Percentiles rank a stretch among this genome's conserved stretches.
phyloP scores from a whole-genome alignment of 108 stramenopile species.

The Heterococcus sp. region DNA sequence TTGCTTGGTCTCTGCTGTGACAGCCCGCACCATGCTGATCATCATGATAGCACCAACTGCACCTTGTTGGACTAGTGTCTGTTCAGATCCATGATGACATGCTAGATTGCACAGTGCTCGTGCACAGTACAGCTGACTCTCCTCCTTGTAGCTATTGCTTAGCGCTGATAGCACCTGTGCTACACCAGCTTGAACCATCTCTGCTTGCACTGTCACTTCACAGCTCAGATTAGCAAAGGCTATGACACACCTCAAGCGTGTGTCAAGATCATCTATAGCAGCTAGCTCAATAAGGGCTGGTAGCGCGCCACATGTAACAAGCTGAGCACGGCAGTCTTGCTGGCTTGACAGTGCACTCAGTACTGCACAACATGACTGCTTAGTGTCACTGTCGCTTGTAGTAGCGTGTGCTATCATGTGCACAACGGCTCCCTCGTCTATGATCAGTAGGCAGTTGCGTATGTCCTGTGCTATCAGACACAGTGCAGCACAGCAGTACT shows the following conservation, averaged over 20 bases:
- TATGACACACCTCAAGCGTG: constrained; percentile 51
- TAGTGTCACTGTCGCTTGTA: constrained; percentile 57
- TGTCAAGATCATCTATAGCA: constrained; percentile 49
- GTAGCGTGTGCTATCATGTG: constrained; percentile 58
- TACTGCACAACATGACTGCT: constrained; percentile 57
- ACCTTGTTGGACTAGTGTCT: constrained; percentile 24
- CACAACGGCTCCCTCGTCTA: constrained; percentile 56
- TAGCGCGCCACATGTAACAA: constrained; percentile 50
- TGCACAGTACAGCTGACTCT: constrained; percentile 45
- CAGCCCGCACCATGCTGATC: constrained; percentile 48
- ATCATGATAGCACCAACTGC: constrained; percentile 39
- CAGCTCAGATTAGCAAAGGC: constrained; percentile 60
- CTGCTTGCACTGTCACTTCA: constrained; percentile 53
- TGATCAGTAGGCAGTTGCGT: constrained; percentile 52
- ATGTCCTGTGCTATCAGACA: constrained; percentile 55
- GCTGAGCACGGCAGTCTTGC: constrained; percentile 52
- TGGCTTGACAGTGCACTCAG: too few relatives aligned
- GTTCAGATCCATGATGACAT: constrained; percentile 32
- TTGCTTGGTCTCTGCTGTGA: constrained; percentile 37
- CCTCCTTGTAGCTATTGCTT: constrained; percentile 41
- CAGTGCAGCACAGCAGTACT: constrained; percentile 60
- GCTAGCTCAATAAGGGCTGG: constrained; percentile 53
- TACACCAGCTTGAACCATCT: constrained; percentile 50
- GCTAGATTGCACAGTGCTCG: constrained; percentile 44
- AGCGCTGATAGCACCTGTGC: constrained; percentile 39